phyloP scores from a whole-genome alignment of 1,139 yeast genomes.

The Debaryomycetaceae sp. region DNA sequence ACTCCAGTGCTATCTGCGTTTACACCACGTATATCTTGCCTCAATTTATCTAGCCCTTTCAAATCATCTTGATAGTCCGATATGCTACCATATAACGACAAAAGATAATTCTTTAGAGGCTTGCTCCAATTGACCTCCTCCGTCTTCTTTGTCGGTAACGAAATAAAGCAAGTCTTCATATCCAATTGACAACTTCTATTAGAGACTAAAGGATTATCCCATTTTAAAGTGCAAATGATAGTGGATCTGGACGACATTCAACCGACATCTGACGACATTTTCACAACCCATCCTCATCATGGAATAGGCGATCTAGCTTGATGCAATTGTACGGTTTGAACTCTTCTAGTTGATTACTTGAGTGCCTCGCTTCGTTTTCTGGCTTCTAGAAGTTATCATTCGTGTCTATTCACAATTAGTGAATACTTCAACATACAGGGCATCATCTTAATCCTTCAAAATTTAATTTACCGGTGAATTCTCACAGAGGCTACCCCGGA shows the following conservation, averaged over 20 bases:
- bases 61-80: conserved; percentile 59
- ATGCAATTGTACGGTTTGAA: background rate
- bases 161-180: conserved; percentile 37
- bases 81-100: conserved; percentile 60
- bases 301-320: background rate
- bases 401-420: too few relatives aligned
- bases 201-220: background rate
- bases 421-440: too few relatives aligned
- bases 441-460: too few relatives aligned
- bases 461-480: too few relatives aligned
- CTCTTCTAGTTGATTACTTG: too few relatives aligned
- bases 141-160: conserved; percentile 50
- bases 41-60: conserved; percentile 50
- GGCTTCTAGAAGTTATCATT: too few relatives aligned
- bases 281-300: background rate
- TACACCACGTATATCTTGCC: conserved; percentile 61
- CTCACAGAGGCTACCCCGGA: too few relatives aligned
- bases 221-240: background rate
- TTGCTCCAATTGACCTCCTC: conserved; percentile 63
- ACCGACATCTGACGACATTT: background rate
- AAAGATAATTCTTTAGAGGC: conserved; percentile 58
- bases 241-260: too few relatives aligned
- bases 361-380: too few relatives aligned
- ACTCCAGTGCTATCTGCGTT: conserved; percentile 49
- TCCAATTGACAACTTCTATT: background rate